Evolutionary conservation across 768 basidiomycete species (phyloP).

Genomic region (Lactarius quietus): DNA sequence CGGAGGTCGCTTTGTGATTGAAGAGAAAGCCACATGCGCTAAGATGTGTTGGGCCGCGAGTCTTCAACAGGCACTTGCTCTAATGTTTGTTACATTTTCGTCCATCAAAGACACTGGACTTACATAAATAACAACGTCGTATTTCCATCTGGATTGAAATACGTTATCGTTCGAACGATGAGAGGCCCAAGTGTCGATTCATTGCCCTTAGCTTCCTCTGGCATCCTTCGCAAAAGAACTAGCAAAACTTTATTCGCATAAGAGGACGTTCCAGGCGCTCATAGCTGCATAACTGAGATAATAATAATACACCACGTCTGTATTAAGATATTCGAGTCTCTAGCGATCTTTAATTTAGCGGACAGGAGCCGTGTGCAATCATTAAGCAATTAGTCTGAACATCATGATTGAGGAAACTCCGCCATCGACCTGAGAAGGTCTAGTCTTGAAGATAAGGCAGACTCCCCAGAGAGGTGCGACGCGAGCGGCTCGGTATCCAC

Average conservation of each 20-base stretch:
- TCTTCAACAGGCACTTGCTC: conserved; percentile 39
- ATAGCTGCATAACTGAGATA: not conserved
- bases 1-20: conserved; percentile 57
- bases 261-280: too few relatives aligned
- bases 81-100: not conserved
- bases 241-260: not conserved
- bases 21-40: not conserved
- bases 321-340: not conserved
- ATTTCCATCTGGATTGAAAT: not conserved
- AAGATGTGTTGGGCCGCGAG: conserved; percentile 4
- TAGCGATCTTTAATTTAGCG: not conserved
- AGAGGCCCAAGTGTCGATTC: not conserved
- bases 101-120: not conserved
- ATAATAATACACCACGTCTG: not conserved
- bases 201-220: not conserved
- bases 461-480: conserved; percentile 10
- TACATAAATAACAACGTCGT: not conserved
- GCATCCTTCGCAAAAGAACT: not conserved
- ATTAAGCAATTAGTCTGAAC: not conserved
- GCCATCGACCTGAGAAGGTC: conserved; percentile 21
- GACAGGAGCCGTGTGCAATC: not conserved
- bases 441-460: conserved; percentile 13
- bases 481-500: not conserved
- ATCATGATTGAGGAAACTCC: not conserved
- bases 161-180: not conserved